Evolutionary conservation across 1,284 basidiomycete species (phyloP).

Genomic region (Pascua guehoae): DNA sequence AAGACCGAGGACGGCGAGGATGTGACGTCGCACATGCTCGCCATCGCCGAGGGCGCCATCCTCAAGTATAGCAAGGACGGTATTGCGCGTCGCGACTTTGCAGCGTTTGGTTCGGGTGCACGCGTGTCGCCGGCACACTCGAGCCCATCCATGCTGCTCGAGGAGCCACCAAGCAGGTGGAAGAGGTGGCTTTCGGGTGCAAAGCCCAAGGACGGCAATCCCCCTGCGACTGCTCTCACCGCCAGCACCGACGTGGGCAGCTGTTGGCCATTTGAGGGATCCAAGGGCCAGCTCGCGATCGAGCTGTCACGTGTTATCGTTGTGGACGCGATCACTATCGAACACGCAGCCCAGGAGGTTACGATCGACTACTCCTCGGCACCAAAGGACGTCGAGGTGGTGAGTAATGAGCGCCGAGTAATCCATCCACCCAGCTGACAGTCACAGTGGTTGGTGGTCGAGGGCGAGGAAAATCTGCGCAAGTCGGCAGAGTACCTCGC

Average conservation of each 20-base stretch:
- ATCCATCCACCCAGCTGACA: neutral
- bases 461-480: constrained; percentile 65
- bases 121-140: constrained; percentile 77
- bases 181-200: constrained; percentile 23
- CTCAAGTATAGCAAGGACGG: constrained; percentile 68
- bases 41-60: constrained; percentile 67
- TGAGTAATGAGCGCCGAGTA: constrained; percentile 24
- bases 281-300: constrained; percentile 75
- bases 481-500: constrained; percentile 53
- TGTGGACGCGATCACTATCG: constrained; percentile 76
- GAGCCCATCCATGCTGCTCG: constrained; percentile 67
- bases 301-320: constrained; percentile 63
- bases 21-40: constrained; percentile 64
- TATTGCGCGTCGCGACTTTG: constrained; percentile 78
- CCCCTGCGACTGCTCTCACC: constrained; percentile 79
- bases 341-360: constrained; percentile 76
- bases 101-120: constrained; percentile 76
- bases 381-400: constrained; percentile 71
- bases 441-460: constrained; percentile 71
- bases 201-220: constrained; percentile 63
- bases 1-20: constrained; percentile 72
- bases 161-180: constrained; percentile 35
- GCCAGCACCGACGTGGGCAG: constrained; percentile 60
- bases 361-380: constrained; percentile 75
- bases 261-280: constrained; percentile 88